Base-by-base conservation (phyloP, 495 filamentous ascomycete species). In the Emericellopsis terricola region DNA sequence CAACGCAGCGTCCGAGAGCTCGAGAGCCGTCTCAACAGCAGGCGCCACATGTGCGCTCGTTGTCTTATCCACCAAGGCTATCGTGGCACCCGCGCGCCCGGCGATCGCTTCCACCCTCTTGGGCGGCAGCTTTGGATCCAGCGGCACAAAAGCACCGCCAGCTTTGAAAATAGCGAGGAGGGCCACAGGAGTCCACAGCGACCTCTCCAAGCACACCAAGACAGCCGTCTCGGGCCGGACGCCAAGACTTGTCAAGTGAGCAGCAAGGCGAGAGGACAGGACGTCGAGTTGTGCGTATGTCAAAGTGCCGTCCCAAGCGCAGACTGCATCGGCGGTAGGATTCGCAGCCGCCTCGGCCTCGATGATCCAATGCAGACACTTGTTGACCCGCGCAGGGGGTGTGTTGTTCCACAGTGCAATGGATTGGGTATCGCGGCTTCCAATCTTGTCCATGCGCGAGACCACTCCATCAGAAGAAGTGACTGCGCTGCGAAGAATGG, bases 281-380 rank as follows among this genome's bases (percentile, higher is more conserved):
- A 34, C 24, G 19, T 69, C 60, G 19, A 76, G 48, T 37, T 74
- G 54, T 2, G 31, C 41, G 41, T 59, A 74, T 0, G 62, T 65
- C 19, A 76, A 40, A 6, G 40, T 58, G 18, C 68, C 69, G 52
- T 76, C 71, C 69, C 71, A 73, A 18, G 49, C 47, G 36, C 40
- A 42, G 3, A 55, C 35, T 2, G 51, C 49, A 29, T 38, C 26
- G 8, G 24, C 38, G 4, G 37, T 37, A 1, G 43, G 46, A 24
- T 42, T 41, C n/a, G 32, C 35, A 8, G 15, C 15, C 9, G 36
- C 38, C 7, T 34, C 32, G 8, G 36, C 37, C 29, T 37, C 40
- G 33, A 54, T 41, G 1, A 45, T 34, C 9, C 48, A 19, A 28
- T 54, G 46, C 8, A 54, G 30, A 30, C 44, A 46, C 11, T 41